Percentiles rank a stretch among this genome's conserved stretches.
phyloP scores from a whole-genome alignment of 768 basidiomycete genomes.

The Suillus occidentalis region DNA sequence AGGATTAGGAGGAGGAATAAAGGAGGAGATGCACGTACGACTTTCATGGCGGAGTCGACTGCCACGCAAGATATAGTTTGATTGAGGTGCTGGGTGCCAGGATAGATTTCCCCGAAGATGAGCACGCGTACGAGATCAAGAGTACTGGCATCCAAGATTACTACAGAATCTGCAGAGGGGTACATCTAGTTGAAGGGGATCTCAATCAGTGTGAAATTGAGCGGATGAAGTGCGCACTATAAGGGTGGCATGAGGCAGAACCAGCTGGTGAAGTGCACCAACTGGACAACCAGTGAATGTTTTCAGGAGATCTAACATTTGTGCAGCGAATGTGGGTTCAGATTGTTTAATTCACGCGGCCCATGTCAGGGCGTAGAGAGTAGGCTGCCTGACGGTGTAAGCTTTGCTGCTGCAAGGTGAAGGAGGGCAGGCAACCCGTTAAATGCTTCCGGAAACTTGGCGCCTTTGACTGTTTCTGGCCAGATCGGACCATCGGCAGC shows the following conservation, averaged over 20 bases:
- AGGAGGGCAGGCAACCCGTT: not conserved
- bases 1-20: constrained; percentile 10
- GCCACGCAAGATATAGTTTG: constrained; percentile 59
- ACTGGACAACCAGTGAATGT: constrained; percentile 54
- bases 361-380: not conserved
- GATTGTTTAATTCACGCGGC: not conserved
- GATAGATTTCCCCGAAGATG: constrained; percentile 81
- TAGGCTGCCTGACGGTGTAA: not conserved
- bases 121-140: constrained; percentile 68
- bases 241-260: constrained; percentile 53
- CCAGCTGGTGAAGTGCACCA: constrained; percentile 55
- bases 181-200: constrained; percentile 51
- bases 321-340: constrained; percentile 7
- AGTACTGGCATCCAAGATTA: constrained; percentile 69
- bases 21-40: constrained; percentile 49
- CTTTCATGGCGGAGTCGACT: constrained; percentile 78
- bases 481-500: not conserved
- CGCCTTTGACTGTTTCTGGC: not conserved
- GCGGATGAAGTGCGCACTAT: constrained; percentile 45
- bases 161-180: constrained; percentile 65
- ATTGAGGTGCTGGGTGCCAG: constrained; percentile 45
- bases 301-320: constrained; percentile 49
- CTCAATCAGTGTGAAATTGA: constrained; percentile 4
- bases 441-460: not conserved
- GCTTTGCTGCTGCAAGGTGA: not conserved